Base-by-base conservation (phyloP, 768 basidiomycete genomes). In the Tephrocybe sp. region DNA sequence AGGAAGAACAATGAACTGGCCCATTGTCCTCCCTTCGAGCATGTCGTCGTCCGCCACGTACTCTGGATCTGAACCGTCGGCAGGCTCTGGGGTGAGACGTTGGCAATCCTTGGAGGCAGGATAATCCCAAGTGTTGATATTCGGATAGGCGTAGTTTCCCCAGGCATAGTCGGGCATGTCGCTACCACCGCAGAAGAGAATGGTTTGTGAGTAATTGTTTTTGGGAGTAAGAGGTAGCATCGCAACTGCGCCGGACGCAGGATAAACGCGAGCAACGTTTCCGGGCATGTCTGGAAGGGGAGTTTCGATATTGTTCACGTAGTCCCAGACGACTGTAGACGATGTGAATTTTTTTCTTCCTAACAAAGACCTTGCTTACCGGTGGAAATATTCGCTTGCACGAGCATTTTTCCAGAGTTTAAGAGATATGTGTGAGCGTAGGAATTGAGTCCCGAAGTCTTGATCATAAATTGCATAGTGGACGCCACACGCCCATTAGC, bases 211-310 rank as follows among this genome's bases (percentile, higher is more conserved):
- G 65, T 90, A 98, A 63, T 90, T 87, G 72, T 96, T 97, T 19
- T 77, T 87, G 1, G 89, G 87, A 0, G 91, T 95, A 15, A 98
- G 77, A 5, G 95, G 96, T 1, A 98, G 79, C 87, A 98, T 92
- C 25, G 88, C 87, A 1, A 78, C 79, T 0, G 87, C 95, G 19
- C 90, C 92, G 3, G 92, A 92, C 0, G 88, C 95, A 8, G 93
- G 93, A 60, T 95, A 95, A 2, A 92, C 88, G 27, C 92, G 86
- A 21, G 80, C 83, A 37, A 95, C 83, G 38, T 75, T 71, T 19
- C 74, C 72, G 5, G 89, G 89, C 87, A 90, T 91, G 51, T 77
- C 69, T 1, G 89, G 89, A 5, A 91, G 76, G 4, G 72, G 69
- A 0, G 77, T 83, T 63, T 90, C 87, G 4, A 64, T 47, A 61